These are phyloP conservation scores for Mucor racemosus DNA, from an alignment of 371 early-diverging fungal species.

Conservation along the genomic window DNA sequence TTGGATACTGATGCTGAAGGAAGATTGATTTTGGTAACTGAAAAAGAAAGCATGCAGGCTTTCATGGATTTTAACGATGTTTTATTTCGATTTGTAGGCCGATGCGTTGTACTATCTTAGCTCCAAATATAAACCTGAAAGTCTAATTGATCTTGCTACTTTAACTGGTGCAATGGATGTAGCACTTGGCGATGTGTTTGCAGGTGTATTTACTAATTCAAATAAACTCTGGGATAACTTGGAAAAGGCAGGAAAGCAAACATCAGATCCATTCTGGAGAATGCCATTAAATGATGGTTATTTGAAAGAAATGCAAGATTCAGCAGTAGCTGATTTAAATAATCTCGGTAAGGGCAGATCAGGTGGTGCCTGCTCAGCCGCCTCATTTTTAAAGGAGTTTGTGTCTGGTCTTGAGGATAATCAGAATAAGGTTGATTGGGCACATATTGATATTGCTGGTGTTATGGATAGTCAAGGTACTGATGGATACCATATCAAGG, in stretches of 20 bases:
- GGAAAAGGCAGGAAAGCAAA: conserved; percentile 63
- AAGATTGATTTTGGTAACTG: conserved; percentile 61
- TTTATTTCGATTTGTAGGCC: conserved; percentile 39
- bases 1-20: conserved; percentile 86
- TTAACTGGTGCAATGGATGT: conserved; percentile 94
- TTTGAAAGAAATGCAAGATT: conserved; percentile 72
- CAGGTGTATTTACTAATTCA: conserved; percentile 89
- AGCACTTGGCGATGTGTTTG: conserved; percentile 88
- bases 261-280: conserved; percentile 92
- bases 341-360: conserved; percentile 76
- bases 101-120: conserved; percentile 86
- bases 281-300: conserved; percentile 92
- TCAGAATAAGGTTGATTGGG: conserved; percentile 55
- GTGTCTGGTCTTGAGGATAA: conserved; percentile 45
- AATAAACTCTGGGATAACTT: conserved; percentile 77
- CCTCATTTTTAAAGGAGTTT: conserved; percentile 93
- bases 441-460: conserved; percentile 92
- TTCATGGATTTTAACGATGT: neutral
- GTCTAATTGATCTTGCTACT: conserved; percentile 87
- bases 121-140: conserved; percentile 69
- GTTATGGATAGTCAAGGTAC: conserved; percentile 77
- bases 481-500: conserved; percentile 73
- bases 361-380: conserved; percentile 93
- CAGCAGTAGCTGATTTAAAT: conserved; percentile 86
- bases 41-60: neutral